Conservation (phyloP, 768 basidiomycete genomes). For the Kwoniella newhampshirensis region DNA sequence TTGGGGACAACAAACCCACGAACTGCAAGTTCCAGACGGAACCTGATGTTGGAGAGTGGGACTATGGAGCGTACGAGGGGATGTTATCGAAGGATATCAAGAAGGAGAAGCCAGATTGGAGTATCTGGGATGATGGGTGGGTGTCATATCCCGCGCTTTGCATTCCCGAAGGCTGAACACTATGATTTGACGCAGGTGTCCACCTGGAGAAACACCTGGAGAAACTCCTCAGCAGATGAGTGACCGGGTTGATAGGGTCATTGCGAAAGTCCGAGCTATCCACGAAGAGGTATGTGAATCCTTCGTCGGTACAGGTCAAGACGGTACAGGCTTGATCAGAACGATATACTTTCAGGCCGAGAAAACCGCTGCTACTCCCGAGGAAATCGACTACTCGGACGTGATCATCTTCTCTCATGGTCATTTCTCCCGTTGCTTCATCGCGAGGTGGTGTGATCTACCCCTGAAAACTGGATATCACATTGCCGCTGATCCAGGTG, state of each 20-base stretch:
- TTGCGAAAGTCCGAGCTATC: slow-evolving; percentile 62
- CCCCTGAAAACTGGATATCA: slow-evolving; percentile 58
- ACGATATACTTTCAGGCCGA: too few relatives aligned
- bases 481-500: slow-evolving; percentile 81
- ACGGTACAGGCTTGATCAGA: too few relatives aligned
- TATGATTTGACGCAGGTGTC: slow-evolving; percentile 61
- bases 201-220: slow-evolving; percentile 62
- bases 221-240: slow-evolving; percentile 81
- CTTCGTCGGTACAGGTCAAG: too few relatives aligned
- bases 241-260: slow-evolving; percentile 71
- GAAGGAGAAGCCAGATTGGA: slow-evolving; percentile 63
- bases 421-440: slow-evolving; percentile 64
- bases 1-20: slow-evolving; percentile 38
- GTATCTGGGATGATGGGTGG: slow-evolving; percentile 83
- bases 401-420: slow-evolving; percentile 87
- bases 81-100: slow-evolving; percentile 75
- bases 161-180: background rate
- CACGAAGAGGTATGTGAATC: slow-evolving; percentile 42
- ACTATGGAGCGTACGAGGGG: slow-evolving; percentile 87
- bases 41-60: slow-evolving; percentile 64
- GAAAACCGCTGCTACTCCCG: slow-evolving; percentile 22
- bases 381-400: slow-evolving; percentile 57
- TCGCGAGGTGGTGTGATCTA: slow-evolving; percentile 78
- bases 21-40: slow-evolving; percentile 39
- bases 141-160: slow-evolving; percentile 25